A percentile compares a stretch with the other conserved stretches of the same genome.
Conservation (phyloP, 805 yeast genomes). For the Yamadazyma sp. region DNA sequence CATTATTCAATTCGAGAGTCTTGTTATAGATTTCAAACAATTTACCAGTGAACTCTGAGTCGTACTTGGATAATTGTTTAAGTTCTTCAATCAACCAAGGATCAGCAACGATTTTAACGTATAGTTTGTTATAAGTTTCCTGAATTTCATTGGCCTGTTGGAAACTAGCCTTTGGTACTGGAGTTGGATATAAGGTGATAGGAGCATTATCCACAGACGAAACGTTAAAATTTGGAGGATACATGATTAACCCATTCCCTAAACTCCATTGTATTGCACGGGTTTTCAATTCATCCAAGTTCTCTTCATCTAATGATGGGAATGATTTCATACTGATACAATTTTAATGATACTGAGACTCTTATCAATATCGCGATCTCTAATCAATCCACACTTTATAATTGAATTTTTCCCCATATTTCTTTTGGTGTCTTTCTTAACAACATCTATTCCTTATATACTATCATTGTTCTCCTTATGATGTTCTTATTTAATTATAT, state of each 20-base stretch:
- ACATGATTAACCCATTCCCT: conserved; percentile 79
- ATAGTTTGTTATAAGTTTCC: conserved; percentile 65
- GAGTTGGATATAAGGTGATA: conserved; percentile 86
- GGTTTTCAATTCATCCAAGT: conserved; percentile 35
- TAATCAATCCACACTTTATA: no score
- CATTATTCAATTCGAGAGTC: conserved; percentile 44
- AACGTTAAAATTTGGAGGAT: conserved; percentile 54
- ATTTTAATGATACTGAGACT: no score
- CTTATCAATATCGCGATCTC: no score
- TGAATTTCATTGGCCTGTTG: conserved; percentile 67
- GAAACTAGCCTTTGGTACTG: conserved; percentile 70
- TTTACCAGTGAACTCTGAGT: conserved; percentile 77
- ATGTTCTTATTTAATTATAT: no score
- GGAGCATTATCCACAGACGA: conserved; percentile 69
- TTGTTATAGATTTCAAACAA: conserved; percentile 58
- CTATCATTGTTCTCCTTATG: no score
- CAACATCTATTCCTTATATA: no score
- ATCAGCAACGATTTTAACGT: conserved; percentile 60
- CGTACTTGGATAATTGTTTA: conserved; percentile 53
- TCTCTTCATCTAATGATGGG: conserved; percentile 27
- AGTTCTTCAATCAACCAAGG: conserved; percentile 64
- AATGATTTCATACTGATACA: conserved; percentile 24
- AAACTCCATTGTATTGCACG: conserved; percentile 71
- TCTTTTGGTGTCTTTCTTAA: no score
- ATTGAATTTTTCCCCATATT: no score